These are phyloP conservation scores for Tranzscheliella williamsii DNA, from an alignment of 1,284 basidiomycete species.

Conservation along the genomic window DNA sequence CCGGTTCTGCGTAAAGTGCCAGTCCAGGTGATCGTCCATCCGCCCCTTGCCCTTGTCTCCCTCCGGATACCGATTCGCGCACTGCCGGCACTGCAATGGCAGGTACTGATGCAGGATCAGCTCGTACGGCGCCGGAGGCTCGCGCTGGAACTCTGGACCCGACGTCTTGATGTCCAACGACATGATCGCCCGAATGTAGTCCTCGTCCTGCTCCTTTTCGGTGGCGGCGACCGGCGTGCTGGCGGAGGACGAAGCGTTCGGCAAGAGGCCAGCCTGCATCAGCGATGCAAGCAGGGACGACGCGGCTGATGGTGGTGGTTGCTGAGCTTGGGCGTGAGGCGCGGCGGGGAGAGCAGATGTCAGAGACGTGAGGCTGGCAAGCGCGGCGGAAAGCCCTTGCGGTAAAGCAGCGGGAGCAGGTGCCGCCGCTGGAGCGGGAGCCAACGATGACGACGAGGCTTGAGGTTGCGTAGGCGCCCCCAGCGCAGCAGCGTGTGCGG, in stretches of 20 bases:
- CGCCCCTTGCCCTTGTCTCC: constrained; percentile 72
- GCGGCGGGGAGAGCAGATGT: constrained; percentile 3
- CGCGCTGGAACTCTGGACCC: constrained; percentile 75
- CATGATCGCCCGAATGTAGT: constrained; percentile 75
- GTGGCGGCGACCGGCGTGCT: constrained; percentile 61
- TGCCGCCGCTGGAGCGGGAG: constrained; percentile 38
- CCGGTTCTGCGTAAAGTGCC: constrained; percentile 94
- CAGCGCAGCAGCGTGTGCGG: constrained; percentile 46
- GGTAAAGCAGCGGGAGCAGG: constrained; percentile 44
- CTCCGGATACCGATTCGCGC: constrained; percentile 82
- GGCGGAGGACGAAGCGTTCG: constrained; percentile 26
- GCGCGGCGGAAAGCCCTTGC: constrained; percentile 25
- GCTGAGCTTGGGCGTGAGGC: background rate
- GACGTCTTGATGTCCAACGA: constrained; percentile 72
- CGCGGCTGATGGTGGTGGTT: constrained; percentile 12
- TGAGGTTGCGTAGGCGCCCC: constrained; percentile 1
- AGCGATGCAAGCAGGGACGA: constrained; percentile 49
- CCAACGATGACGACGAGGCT: background rate
- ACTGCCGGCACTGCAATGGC: constrained; percentile 87
- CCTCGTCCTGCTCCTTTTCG: constrained; percentile 61
- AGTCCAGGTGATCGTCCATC: constrained; percentile 88
- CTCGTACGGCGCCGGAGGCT: constrained; percentile 62
- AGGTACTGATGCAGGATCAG: constrained; percentile 64
- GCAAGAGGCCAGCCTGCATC: constrained; percentile 55
- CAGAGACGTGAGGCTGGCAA: constrained; percentile 17